Base-by-base conservation (phyloP, 768 basidiomycete species). In the Lentinula edodes region DNA sequence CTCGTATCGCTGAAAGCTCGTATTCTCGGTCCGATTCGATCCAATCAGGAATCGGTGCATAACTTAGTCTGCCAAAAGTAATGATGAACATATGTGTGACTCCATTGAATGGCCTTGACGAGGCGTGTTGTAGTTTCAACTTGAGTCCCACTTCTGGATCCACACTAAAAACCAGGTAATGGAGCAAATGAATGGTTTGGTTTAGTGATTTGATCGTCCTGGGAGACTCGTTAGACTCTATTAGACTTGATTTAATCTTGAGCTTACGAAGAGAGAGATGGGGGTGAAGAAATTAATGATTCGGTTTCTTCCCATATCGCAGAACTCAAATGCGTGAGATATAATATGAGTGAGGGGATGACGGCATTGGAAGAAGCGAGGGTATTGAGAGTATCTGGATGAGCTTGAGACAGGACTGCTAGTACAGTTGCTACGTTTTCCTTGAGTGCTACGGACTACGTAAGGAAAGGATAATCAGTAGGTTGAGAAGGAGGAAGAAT, bases 1-100 rank as follows among this genome's bases (percentile, higher is more conserved):
- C 85, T 65, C 76, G 73, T 38, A 84, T 72, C 32, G 72, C 68
- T 64, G 77, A 77, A 45, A 86, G 66, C 50, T 80, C 78, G 20
- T 70, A 67, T 60, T 74, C 76, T 15, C 72, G 69, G 52, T 75
- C 69, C 15, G 62, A 60, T 23, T 77, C 73, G 36, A 88, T 70
- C 85, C 87, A 89, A 48, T 82, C 78, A 15, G 88, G 87, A 10
- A 82, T 75, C 51, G 85, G 86, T 6, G 87, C 85, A 62, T 84
- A 92, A 60, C 87, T 85, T 52, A 94, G 73, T 63, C 91, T 80
- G 42, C 91, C 89, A 59, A 94, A 82, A 0, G 86, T 83, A n/a
- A 91, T 85, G 34, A 86, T 83, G 68, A 91, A 92, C 69, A 86
- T 79, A 65, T 93, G 86, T 12, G 77, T 77, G 32, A 90, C 72